phyloP scores from a whole-genome alignment of 176 grass and related monocot genomes.

The Pontederia paniculata region DNA sequence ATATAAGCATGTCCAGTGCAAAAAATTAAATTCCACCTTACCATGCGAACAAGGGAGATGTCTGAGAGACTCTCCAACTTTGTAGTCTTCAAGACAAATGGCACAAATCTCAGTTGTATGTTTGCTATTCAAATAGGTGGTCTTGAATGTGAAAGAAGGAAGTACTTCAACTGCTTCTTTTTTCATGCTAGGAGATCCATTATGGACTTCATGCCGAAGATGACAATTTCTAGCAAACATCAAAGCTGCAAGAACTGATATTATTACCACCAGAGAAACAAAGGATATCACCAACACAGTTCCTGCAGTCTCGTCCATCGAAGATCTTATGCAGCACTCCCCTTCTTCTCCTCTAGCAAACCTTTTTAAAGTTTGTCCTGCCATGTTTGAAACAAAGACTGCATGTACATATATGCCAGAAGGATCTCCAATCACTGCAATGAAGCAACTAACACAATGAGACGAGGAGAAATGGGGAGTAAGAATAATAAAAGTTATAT shows the following conservation, averaged over 20 bases:
- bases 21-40: constrained; percentile 10
- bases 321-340: constrained; percentile 72
- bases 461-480: neutral
- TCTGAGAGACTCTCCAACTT: constrained; percentile 55
- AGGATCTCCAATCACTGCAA: constrained; percentile 64
- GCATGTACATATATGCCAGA: constrained; percentile 73
- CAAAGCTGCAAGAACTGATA: constrained; percentile 74
- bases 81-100: constrained; percentile 87
- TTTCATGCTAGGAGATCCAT: constrained; percentile 45
- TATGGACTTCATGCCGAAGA: constrained; percentile 41
- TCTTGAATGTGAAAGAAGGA: constrained; percentile 41
- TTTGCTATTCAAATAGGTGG: constrained; percentile 32
- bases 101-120: constrained; percentile 45
- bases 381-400: constrained; percentile 68
- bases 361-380: constrained; percentile 63
- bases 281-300: constrained; percentile 89
- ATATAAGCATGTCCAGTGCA: no score
- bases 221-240: constrained; percentile 78
- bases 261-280: constrained; percentile 71
- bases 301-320: constrained; percentile 70
- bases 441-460: neutral
- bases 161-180: constrained; percentile 62
- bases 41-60: constrained; percentile 79
- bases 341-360: constrained; percentile 45
- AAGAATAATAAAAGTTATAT: neutral